Base-by-base conservation (phyloP, 352 stramenopile species). In the Plasmopara halstedii region DNA sequence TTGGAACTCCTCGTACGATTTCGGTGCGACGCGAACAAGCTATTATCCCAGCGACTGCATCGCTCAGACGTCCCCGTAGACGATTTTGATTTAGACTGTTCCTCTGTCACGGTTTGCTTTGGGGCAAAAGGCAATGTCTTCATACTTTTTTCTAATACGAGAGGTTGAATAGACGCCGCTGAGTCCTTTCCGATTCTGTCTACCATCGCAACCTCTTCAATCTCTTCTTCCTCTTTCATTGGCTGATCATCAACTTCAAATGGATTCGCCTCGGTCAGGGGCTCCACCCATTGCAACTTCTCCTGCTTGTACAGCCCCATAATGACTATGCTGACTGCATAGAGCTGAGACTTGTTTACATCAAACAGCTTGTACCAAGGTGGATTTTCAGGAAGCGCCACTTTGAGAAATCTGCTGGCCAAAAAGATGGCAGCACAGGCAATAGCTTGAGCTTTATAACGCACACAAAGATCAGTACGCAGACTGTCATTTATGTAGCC, bases 401-500 rank as follows among this genome's bases (percentile, higher is more conserved):
- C 63, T 2, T 61, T 53, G 17, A 85, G 56, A 37, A 74, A 62
- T 13, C 82, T 76, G 5, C 76, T 81, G 2, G 86, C 73, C 32
- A 97, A 67, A 49, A 92, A 94, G 46, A 96, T 91, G 25, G 88
- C 87, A 27, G 84, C 83, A 56, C 88, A 96, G 2, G 87, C 88
- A 37, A 96, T 95, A 11, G 82, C 70, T 47, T 95, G 72, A 1
- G 84, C 74, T 3, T 62, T 62, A 55, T 77, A 93, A 8, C 86
- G 64, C 34, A 96, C 71, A 44, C 81, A 95, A 9, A 96, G 56
- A 47, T 96, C 82, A 13, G 67, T 64, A 7, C 88, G 77, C 6
- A 96, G 62, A 46, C 71, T 92, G 66, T 96, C 88, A 55, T 97
- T 96, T 40, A 96, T 66, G 59, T 94, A 97, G 13, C 68, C 80